These are phyloP conservation scores for Exophiala dermatitidis DNA, from an alignment of 2,329 filamentous ascomycete species.

Conservation along the genomic window DNA sequence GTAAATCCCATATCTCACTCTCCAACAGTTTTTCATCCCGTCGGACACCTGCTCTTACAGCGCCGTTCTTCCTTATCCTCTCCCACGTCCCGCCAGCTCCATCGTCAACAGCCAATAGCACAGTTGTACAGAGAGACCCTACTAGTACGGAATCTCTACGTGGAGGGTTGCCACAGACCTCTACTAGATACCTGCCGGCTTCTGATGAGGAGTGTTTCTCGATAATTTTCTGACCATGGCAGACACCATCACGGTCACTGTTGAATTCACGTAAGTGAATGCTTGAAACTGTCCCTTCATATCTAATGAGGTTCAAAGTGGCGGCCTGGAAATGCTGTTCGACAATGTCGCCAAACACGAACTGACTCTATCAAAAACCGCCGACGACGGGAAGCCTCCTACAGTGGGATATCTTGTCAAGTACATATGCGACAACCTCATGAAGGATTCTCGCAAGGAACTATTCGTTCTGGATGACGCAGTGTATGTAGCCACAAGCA, in stretches of 20 bases:
- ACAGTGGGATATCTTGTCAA: slow-evolving; percentile 70
- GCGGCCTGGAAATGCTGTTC: slow-evolving; percentile 92
- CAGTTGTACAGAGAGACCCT: no score
- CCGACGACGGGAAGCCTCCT: slow-evolving; percentile 49
- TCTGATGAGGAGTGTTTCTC: no score
- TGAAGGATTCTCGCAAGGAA: slow-evolving; percentile 79
- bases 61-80: no score
- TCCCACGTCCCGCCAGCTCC: no score
- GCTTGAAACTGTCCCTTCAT: not conserved
- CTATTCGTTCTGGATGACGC: slow-evolving; percentile 81
- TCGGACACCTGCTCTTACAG: no score
- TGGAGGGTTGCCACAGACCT: no score
- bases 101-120: no score
- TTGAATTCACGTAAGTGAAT: slow-evolving; percentile 63
- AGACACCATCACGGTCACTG: slow-evolving; percentile 50
- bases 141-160: no score
- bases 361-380: slow-evolving; percentile 55
- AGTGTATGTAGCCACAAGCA: slow-evolving; percentile 57
- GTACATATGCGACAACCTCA: slow-evolving; percentile 70
- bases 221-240: not conserved
- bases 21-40: no score
- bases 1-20: no score
- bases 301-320: slow-evolving; percentile 46
- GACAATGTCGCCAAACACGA: slow-evolving; percentile 68
- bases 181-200: no score